These are phyloP conservation scores for Penicillium paneum DNA, from an alignment of 2,329 filamentous ascomycete species.

Conservation along the genomic window DNA sequence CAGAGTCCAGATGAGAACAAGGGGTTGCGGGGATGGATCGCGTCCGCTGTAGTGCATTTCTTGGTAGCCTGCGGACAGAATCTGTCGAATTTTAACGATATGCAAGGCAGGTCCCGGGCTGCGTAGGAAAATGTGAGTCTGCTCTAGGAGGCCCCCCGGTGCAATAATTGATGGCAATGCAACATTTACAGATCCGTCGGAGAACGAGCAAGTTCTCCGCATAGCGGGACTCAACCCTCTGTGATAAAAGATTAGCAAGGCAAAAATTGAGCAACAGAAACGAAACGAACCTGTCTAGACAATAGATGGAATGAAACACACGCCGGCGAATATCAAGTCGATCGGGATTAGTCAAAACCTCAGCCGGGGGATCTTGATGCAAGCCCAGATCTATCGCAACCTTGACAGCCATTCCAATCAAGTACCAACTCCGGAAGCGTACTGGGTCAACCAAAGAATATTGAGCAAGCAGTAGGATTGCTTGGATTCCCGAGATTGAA, in stretches of 20 bases:
- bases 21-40: constrained; percentile 63
- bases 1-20: constrained; percentile 44
- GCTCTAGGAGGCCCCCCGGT: constrained; percentile 44
- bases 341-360: constrained; percentile 63
- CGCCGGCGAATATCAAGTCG: constrained; percentile 74
- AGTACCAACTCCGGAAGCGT: constrained; percentile 90
- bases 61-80: constrained; percentile 88
- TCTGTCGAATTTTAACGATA: constrained; percentile 76
- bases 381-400: constrained; percentile 86
- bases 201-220: constrained; percentile 86
- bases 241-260: constrained; percentile 14
- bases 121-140: constrained; percentile 50
- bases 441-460: constrained; percentile 87
- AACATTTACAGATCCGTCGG: constrained; percentile 81
- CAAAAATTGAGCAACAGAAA: neutral
- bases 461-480: constrained; percentile 77
- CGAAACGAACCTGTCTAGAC: constrained; percentile 69
- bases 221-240: constrained; percentile 87
- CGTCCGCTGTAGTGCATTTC: constrained; percentile 77
- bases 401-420: constrained; percentile 85
- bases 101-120: constrained; percentile 69
- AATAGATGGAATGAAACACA: constrained; percentile 88
- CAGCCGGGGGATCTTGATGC: constrained; percentile 81
- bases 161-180: constrained; percentile 60
- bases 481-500: constrained; percentile 80